A percentile compares a stretch with the other conserved stretches of the same genome.
These are phyloP conservation scores for Raphanus hybrid DNA, from an alignment of 441 rosid genomes.

Conservation along the genomic window DNA sequence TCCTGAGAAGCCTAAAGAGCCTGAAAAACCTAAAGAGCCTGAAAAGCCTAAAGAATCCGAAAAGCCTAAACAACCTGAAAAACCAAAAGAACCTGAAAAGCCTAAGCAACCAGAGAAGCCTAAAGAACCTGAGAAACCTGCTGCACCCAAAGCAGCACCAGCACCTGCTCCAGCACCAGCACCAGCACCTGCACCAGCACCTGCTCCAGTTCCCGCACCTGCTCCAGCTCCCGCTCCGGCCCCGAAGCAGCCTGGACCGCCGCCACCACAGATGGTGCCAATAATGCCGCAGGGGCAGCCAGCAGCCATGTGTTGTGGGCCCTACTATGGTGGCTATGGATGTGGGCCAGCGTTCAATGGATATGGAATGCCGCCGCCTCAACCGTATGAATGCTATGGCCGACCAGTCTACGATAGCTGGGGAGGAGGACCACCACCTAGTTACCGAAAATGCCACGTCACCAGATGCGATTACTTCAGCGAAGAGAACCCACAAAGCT, in stretches of 20 bases:
- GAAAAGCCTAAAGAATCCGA: constrained; percentile 34
- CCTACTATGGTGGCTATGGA: constrained; percentile 42
- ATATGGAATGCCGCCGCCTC: constrained; percentile 44
- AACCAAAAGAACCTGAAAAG: constrained; percentile 22
- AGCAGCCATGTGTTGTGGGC: constrained; percentile 44
- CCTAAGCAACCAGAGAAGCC: constrained; percentile 22
- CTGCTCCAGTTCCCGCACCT: neutral
- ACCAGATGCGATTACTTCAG: constrained; percentile 48
- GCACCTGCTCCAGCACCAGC: neutral
- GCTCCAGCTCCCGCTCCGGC: neutral
- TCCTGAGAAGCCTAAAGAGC: constrained; percentile 15
- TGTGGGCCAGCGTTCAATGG: constrained; percentile 42
- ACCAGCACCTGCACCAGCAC: neutral
- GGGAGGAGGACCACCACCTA: constrained; percentile 54
- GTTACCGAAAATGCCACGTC: constrained; percentile 30
- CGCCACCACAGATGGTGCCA: constrained; percentile 22
- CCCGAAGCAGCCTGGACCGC: constrained; percentile 28
- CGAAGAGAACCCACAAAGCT: constrained; percentile 62
- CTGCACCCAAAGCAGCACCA: neutral
- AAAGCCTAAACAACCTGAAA: constrained; percentile 35
- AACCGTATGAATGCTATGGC: constrained; percentile 47
- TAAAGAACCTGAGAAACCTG: constrained; percentile 28
- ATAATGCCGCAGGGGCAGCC: constrained; percentile 35
- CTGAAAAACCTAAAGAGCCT: constrained; percentile 41
- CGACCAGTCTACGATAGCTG: constrained; percentile 61